A percentile compares a stretch with the other conserved stretches of the same genome.
phyloP scores from a whole-genome alignment of 2,329 filamentous ascomycete genomes.

The Sarocladium brachiariae region DNA sequence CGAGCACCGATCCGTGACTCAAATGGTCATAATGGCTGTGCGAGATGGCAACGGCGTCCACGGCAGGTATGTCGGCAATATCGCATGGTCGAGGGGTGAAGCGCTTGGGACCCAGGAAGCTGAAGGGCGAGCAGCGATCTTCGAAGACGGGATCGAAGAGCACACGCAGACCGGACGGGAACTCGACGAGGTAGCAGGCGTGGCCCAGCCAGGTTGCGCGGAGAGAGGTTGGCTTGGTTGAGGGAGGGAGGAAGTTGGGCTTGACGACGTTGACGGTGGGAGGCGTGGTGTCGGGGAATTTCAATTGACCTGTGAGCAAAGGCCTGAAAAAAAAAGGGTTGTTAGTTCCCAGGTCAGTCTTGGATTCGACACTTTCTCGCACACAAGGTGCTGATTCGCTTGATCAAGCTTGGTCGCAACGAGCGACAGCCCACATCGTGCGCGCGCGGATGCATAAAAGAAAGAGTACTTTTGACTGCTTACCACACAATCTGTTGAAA shows the following conservation, averaged over 20 bases:
- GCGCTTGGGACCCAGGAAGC: conserved; percentile 64
- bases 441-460: too few relatives aligned
- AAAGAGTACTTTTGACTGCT: conserved; percentile 16
- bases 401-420: too few relatives aligned
- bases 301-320: conserved; percentile 32
- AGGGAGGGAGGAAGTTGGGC: conserved; percentile 58
- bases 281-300: conserved; percentile 53
- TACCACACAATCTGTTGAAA: conserved; percentile 29
- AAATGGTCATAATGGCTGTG: conserved; percentile 95
- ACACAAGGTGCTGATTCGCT: too few relatives aligned
- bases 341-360: too few relatives aligned
- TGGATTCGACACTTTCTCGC: too few relatives aligned
- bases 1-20: conserved; percentile 65
- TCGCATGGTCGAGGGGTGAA: conserved; percentile 73
- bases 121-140: conserved; percentile 73
- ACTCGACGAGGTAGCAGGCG: conserved; percentile 90
- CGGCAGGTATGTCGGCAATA: conserved; percentile 67
- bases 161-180: conserved; percentile 75
- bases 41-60: conserved; percentile 74
- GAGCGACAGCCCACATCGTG: too few relatives aligned
- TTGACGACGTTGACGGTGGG: conserved; percentile 60
- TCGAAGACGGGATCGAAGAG: conserved; percentile 94
- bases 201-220: conserved; percentile 93
- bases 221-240: conserved; percentile 43
- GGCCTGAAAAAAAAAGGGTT: conserved; percentile 21